Evolutionary conservation across 805 yeast genomes (phyloP).

Genomic region (Starmerella stigmatis): DNA sequence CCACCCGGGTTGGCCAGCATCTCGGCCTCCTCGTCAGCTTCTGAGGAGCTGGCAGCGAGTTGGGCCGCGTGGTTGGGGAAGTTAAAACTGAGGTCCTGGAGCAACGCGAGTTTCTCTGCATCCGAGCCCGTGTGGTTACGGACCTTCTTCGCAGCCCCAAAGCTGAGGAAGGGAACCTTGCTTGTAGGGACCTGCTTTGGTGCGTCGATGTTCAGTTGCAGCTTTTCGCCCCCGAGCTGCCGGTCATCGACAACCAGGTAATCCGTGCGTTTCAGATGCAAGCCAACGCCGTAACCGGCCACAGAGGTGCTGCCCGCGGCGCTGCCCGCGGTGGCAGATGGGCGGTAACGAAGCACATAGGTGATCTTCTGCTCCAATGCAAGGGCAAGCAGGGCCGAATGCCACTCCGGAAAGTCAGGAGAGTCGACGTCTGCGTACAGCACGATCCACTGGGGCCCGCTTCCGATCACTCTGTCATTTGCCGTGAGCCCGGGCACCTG

Average conservation of each 20-base stretch:
- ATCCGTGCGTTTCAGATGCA: slow-evolving; percentile 56
- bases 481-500: slow-evolving; percentile 27
- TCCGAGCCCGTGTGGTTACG: slow-evolving; percentile 2
- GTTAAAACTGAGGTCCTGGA: slow-evolving; percentile 34
- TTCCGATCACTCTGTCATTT: slow-evolving; percentile 60
- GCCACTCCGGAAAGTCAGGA: slow-evolving; percentile 45
- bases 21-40: slow-evolving; percentile 21
- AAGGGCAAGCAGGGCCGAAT: slow-evolving; percentile 47
- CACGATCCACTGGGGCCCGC: slow-evolving; percentile 41
- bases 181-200: slow-evolving; percentile 14
- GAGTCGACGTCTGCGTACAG: slow-evolving; percentile 57
- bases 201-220: slow-evolving; percentile 22
- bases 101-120: slow-evolving; percentile 5
- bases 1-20: slow-evolving; percentile 26
- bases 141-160: slow-evolving; percentile 24
- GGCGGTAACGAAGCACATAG: slow-evolving; percentile 66
- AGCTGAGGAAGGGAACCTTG: slow-evolving; percentile 11
- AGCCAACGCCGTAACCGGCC: slow-evolving; percentile 56
- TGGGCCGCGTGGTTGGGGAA: slow-evolving; percentile 46
- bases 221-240: slow-evolving; percentile 26
- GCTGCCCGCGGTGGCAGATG: slow-evolving; percentile 28
- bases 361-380: slow-evolving; percentile 56
- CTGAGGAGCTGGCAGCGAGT: slow-evolving; percentile 29
- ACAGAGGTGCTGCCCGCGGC: slow-evolving; percentile 10
- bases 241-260: slow-evolving; percentile 57